Conservation (phyloP, 257 asterid genomes). For the Przewalskia tangutica region DNA sequence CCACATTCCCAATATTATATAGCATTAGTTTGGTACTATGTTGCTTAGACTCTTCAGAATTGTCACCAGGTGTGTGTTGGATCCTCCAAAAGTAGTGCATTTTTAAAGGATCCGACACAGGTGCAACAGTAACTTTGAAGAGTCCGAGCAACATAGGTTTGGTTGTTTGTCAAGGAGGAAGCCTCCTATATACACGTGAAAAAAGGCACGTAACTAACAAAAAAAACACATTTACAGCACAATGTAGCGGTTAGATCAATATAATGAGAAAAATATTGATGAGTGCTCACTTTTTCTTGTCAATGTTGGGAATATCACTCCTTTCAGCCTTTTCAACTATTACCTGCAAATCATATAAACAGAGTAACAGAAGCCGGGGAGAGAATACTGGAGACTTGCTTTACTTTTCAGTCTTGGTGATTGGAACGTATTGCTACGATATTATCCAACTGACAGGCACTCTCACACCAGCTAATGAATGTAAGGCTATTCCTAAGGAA, state of each 20-base stretch:
- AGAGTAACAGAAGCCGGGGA: neutral
- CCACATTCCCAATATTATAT: neutral
- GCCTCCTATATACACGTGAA: neutral
- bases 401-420: too few species aligned
- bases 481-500: too few species aligned
- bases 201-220: neutral
- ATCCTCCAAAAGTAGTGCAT: too few species aligned
- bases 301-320: conserved; percentile 35
- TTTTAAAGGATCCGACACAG: too few species aligned
- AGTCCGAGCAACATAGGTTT: too few species aligned
- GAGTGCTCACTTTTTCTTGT: conserved; percentile 30
- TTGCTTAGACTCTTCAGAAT: too few species aligned
- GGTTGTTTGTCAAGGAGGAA: neutral
- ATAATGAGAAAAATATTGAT: neutral
- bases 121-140: too few species aligned
- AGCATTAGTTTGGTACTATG: neutral
- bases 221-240: neutral
- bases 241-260: neutral
- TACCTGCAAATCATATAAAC: conserved; percentile 16
- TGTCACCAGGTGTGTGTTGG: too few species aligned
- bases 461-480: too few species aligned
- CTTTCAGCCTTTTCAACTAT: conserved; percentile 33
- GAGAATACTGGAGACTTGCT: neutral
- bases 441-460: too few species aligned
- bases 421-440: too few species aligned